Percentiles rank a stretch among this genome's conserved stretches.
These are phyloP conservation scores for Tulasnella sp. DNA, from an alignment of 768 basidiomycete species.

Conservation along the genomic window DNA sequence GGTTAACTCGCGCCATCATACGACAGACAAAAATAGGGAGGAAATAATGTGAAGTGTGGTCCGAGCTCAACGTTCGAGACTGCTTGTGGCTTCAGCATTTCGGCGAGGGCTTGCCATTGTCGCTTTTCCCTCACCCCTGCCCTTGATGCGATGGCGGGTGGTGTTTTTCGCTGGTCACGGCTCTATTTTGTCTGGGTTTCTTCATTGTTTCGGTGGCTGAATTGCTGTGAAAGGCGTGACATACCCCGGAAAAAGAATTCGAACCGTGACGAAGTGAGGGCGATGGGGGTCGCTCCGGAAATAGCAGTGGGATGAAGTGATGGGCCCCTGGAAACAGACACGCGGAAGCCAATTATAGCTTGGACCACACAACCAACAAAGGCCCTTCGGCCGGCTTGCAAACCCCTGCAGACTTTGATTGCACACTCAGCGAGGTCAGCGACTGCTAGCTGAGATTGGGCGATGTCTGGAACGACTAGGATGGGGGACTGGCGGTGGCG, in stretches of 20 bases:
- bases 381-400: background rate
- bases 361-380: background rate
- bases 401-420: background rate
- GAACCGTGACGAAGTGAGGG: background rate
- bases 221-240: background rate
- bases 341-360: background rate
- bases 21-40: background rate
- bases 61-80: background rate
- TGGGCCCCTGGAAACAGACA: background rate
- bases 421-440: background rate
- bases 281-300: background rate
- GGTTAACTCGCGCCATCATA: background rate
- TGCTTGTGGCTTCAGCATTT: background rate
- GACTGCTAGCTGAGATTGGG: background rate
- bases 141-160: background rate
- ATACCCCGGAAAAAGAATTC: background rate
- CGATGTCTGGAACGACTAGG: background rate
- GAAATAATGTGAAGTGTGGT: background rate
- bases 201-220: too few relatives aligned
- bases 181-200: too few relatives aligned
- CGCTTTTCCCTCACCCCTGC: background rate
- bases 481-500: background rate
- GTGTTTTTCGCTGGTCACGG: too few relatives aligned
- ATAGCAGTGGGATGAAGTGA: background rate
- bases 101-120: background rate